Percentiles rank a stretch among this genome's conserved stretches.
Evolutionary conservation across 306 rosid species (phyloP).

Genomic region (Prunus campanulata): DNA sequence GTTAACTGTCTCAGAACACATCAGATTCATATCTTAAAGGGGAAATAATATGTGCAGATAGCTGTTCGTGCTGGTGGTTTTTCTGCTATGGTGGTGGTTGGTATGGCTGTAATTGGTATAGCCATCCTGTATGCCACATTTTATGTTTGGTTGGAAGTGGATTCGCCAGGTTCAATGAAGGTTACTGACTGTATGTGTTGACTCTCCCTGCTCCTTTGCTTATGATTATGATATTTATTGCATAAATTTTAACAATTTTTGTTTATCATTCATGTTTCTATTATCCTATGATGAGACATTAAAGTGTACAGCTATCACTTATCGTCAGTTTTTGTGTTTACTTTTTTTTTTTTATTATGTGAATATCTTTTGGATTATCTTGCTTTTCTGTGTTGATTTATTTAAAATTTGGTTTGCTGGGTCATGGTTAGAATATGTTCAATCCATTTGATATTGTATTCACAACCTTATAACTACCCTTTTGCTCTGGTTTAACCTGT

Average conservation of each 20-base stretch:
- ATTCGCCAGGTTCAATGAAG: constrained; percentile 84
- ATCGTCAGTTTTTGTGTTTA: not conserved
- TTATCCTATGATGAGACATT: not conserved
- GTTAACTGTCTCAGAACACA: constrained; percentile 24
- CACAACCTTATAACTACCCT: not conserved
- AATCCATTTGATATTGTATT: not conserved
- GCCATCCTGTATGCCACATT: constrained; percentile 89
- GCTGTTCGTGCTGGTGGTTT: constrained; percentile 99
- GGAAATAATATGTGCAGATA: constrained; percentile 57
- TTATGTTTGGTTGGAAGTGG: constrained; percentile 95
- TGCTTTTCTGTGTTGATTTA: not conserved
- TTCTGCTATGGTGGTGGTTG: constrained; percentile 91
- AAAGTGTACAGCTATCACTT: not conserved
- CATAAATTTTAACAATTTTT: not conserved
- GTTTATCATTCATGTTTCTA: not conserved
- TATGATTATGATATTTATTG: constrained; percentile 9
- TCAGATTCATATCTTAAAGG: constrained; percentile 29
- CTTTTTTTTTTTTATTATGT: not conserved
- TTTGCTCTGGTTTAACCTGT: not conserved
- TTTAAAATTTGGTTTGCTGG: not conserved
- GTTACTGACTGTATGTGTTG: constrained; percentile 86
- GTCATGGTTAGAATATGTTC: not conserved
- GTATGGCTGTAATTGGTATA: constrained; percentile 96
- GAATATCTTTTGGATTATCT: not conserved
- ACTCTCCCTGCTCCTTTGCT: constrained; percentile 34